A percentile compares a stretch with the other conserved stretches of the same genome.
Conservation (phyloP, 495 filamentous ascomycete species). For the Neurospora sp. region DNA sequence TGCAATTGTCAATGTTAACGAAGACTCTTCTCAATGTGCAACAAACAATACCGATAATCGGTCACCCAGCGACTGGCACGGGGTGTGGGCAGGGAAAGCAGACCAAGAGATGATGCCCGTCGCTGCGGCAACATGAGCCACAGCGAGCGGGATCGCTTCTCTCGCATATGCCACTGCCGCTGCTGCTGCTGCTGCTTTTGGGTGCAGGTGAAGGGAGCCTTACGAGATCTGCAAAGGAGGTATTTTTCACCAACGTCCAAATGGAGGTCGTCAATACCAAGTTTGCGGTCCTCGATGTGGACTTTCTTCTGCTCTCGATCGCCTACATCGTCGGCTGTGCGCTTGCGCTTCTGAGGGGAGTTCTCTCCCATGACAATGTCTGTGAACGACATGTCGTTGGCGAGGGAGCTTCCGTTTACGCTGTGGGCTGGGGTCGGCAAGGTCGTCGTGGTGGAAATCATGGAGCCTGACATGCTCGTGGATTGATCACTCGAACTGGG, state of each 20-base stretch:
- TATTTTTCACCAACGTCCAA: slow-evolving; percentile 48
- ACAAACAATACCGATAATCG: slow-evolving; percentile 12
- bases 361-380: slow-evolving; percentile 33
- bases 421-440: slow-evolving; percentile 46
- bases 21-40: slow-evolving; percentile 14
- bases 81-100: background rate
- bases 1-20: slow-evolving; percentile 42
- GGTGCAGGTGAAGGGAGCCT: slow-evolving; percentile 36
- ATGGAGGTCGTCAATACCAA: slow-evolving; percentile 46
- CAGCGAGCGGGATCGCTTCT: background rate
- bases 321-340: slow-evolving; percentile 34
- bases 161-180: background rate
- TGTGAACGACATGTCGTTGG: slow-evolving; percentile 25
- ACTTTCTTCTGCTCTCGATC: slow-evolving; percentile 46
- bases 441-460: slow-evolving; percentile 31
- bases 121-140: background rate
- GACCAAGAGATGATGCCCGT: background rate
- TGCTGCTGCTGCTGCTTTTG: slow-evolving; percentile 1
- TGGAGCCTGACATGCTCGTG: slow-evolving; percentile 35
- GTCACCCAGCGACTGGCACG: slow-evolving; percentile 4
- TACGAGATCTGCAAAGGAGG: slow-evolving; percentile 52
- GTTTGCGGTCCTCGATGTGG: slow-evolving; percentile 41
- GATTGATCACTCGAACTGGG: slow-evolving; percentile 34
- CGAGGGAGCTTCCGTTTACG: slow-evolving; percentile 43
- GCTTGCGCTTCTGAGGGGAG: slow-evolving; percentile 45